Evolutionary conservation across 805 yeast genomes (phyloP), one percentile per base, ranked within the genome.

Genomic region (Starmerella vaccinii): DNA sequence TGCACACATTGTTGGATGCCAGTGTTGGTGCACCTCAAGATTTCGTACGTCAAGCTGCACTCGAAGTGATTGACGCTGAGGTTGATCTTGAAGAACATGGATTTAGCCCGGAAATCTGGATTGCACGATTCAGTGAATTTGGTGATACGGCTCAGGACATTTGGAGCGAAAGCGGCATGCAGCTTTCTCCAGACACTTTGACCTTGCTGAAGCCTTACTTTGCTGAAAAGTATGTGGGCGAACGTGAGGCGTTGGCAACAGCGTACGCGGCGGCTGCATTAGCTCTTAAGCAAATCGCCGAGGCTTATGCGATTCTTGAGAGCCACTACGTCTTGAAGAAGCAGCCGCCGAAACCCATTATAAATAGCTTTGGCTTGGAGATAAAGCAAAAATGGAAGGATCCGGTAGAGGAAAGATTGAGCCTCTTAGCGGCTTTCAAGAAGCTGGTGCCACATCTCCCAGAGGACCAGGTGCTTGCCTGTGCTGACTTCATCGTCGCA

Each of bases 31-130:
- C 82, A 0, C 76, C 84, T 0, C 82, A 80, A 53, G 67, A 71
- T 4, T 84, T 84, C 67, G 94, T 87, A 8, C 80, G 95, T 56
- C 73, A 79, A 9, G 76, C 95, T 0, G 76, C 89, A 39, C 71
- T 92, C 55, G 97, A 92, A 63, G 82, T 82, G 8, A 63, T 90
- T 27, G 97, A 90, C 64, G 77, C 87, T 46, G 97, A 92, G 61
- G 69, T 83, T 47, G 71, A 76, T 2, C 68, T 72, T 2, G 54
- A 62, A 4, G 76, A 73, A 39, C 57, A 71, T 56, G 64, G 65
- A 2, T 78, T 73, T 61, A 73, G 81, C 1, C 76, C 76, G 50
- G 95, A 89, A 63, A 67, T 92, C 21, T 89, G 84, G 79, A 79
- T 92, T 51, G 75, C 84, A 22, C 73, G 76, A 52, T 87, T 82